Percentiles rank a stretch among this genome's conserved stretches.
Conservation (phyloP, 768 basidiomycete species). For the Suillus decipiens region DNA sequence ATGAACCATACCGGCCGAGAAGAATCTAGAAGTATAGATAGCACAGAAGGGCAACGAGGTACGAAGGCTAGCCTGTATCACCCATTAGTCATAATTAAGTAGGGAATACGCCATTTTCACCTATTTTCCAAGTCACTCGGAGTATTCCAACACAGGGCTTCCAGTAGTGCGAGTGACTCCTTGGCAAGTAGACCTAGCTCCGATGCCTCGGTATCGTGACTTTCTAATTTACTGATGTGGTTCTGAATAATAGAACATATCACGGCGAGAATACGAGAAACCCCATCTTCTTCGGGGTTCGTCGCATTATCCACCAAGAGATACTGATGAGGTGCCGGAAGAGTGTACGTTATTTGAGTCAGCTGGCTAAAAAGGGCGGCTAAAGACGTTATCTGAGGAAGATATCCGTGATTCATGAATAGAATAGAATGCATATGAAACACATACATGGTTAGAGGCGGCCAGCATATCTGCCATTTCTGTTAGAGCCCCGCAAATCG, state of each 20-base stretch:
- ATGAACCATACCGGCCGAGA: conserved; percentile 56
- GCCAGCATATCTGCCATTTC: conserved; percentile 42
- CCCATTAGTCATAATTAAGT: not conserved
- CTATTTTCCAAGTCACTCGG: conserved; percentile 43
- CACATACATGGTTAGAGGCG: conserved; percentile 35
- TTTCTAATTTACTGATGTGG: conserved; percentile 38
- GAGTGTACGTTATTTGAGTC: conserved; percentile 42
- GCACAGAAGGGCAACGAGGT: conserved; percentile 39
- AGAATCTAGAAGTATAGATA: conserved; percentile 50
- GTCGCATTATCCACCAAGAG: conserved; percentile 34
- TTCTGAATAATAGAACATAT: conserved; percentile 44
- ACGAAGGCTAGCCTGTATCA: conserved; percentile 40
- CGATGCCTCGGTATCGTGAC: conserved; percentile 24
- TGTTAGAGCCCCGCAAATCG: conserved; percentile 39
- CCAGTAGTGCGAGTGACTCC: conserved; percentile 50
- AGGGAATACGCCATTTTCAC: conserved; percentile 20
- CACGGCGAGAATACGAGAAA: conserved; percentile 39
- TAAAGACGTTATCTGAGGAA: conserved; percentile 44
- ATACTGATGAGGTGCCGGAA: conserved; percentile 48
- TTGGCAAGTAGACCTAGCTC: conserved; percentile 36
- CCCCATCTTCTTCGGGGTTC: conserved; percentile 23
- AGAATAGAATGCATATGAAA: conserved; percentile 3
- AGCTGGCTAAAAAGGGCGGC: conserved; percentile 57
- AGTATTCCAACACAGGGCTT: conserved; percentile 52
- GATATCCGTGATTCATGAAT: conserved; percentile 14